phyloP scores from a whole-genome alignment of 2,329 filamentous ascomycete genomes.

The Fusarium albidum region DNA sequence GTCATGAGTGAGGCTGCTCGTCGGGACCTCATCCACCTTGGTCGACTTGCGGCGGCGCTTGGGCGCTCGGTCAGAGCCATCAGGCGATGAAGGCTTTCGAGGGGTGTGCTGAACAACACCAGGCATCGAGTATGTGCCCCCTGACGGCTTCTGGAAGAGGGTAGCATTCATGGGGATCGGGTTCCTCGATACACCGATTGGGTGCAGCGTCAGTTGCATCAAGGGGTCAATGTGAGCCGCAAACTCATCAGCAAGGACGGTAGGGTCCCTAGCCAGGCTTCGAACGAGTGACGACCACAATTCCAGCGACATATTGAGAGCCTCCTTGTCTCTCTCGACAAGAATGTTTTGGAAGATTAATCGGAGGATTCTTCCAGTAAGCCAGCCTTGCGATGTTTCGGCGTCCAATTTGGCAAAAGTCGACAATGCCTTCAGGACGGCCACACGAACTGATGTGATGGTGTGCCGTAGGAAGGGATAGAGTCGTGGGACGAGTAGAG shows the following conservation, averaged over 20 bases:
- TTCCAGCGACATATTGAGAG: slow-evolving; percentile 83
- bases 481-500: slow-evolving; percentile 87
- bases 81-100: slow-evolving; percentile 59
- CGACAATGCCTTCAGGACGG: slow-evolving; percentile 88
- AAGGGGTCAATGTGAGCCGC: slow-evolving; percentile 79
- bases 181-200: slow-evolving; percentile 89
- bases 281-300: slow-evolving; percentile 84
- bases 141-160: slow-evolving; percentile 93
- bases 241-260: slow-evolving; percentile 76
- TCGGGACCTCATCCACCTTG: slow-evolving; percentile 76
- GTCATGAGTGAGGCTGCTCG: slow-evolving; percentile 80
- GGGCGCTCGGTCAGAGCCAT: slow-evolving; percentile 67
- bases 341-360: slow-evolving; percentile 95
- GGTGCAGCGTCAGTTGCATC: slow-evolving; percentile 84
- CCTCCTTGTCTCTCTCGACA: slow-evolving; percentile 87
- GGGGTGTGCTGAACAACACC: slow-evolving; percentile 53
- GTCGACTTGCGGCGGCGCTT: slow-evolving; percentile 85
- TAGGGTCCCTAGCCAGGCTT: slow-evolving; percentile 69
- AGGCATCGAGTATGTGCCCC: slow-evolving; percentile 75
- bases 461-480: slow-evolving; percentile 98
- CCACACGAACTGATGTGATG: slow-evolving; percentile 92
- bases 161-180: slow-evolving; percentile 91
- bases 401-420: slow-evolving; percentile 91
- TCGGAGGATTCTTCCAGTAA: slow-evolving; percentile 87
- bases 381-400: slow-evolving; percentile 85